Conservation (phyloP, 2,329 filamentous ascomycete genomes). For the Cercospora sesami region DNA sequence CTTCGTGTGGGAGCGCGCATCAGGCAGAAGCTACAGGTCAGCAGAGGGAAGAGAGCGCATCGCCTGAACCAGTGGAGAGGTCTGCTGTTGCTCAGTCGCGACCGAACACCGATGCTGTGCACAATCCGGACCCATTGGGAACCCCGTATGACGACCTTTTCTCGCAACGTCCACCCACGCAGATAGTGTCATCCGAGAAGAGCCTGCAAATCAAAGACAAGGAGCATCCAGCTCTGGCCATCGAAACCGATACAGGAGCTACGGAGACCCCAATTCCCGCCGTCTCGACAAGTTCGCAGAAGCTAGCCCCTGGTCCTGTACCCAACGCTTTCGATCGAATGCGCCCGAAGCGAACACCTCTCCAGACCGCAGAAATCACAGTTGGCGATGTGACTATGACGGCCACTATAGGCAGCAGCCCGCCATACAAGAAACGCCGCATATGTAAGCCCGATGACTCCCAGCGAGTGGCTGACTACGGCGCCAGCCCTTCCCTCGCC, state of each 20-base stretch:
- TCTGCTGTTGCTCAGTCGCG: background rate
- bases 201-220: background rate
- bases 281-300: constrained; percentile 33
- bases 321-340: constrained; percentile 65
- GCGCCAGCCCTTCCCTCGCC: constrained; percentile 39
- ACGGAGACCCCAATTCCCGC: constrained; percentile 36
- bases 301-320: constrained; percentile 49
- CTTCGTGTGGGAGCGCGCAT: background rate
- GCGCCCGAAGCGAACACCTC: constrained; percentile 61
- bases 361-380: constrained; percentile 71
- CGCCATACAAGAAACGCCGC: constrained; percentile 50
- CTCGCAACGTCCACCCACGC: constrained; percentile 27
- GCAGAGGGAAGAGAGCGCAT: background rate
- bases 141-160: constrained; percentile 32
- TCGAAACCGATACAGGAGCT: background rate
- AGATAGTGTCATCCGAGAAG: background rate
- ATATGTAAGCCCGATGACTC: constrained; percentile 45
- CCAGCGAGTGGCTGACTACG: constrained; percentile 50
- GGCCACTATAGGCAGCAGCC: constrained; percentile 57
- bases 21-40: background rate
- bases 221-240: background rate
- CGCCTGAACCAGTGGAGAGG: background rate
- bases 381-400: constrained; percentile 69
- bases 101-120: constrained; percentile 16
- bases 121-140: constrained; percentile 31